Evolutionary conservation across 1,139 yeast species (phyloP).

Genomic region (Geotrichum reessii): DNA sequence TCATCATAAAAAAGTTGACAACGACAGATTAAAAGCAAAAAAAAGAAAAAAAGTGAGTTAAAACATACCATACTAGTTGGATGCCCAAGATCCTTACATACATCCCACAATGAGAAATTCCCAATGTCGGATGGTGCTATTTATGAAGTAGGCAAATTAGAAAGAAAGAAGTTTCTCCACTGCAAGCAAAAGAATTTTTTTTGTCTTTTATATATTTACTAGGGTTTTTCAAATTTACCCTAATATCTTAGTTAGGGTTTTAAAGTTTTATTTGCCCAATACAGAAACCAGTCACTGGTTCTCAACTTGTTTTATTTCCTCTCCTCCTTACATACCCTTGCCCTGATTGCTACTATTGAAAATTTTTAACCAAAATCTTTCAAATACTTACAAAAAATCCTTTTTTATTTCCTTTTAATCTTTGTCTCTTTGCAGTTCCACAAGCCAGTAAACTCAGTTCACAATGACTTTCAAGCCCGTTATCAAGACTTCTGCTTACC

Average conservation of each 20-base stretch:
- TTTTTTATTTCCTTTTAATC: slow-evolving; percentile 5
- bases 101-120: not conserved
- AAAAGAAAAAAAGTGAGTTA: not conserved
- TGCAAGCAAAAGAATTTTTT: not conserved
- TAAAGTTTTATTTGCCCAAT: not conserved
- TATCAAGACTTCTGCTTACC: slow-evolving; percentile 85
- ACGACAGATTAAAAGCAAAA: not conserved
- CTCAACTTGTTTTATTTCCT: not conserved
- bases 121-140: not conserved
- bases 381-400: not conserved
- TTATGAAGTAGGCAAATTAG: not conserved
- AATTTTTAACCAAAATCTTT: not conserved
- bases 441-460: slow-evolving; percentile 2
- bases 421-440: slow-evolving; percentile 14
- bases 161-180: not conserved
- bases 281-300: not conserved
- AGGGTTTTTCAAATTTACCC: slow-evolving; percentile 6
- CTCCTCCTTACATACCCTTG: slow-evolving; percentile 12
- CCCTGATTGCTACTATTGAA: not conserved
- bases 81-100: not conserved
- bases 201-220: not conserved
- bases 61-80: not conserved
- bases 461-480: slow-evolving; percentile 70
- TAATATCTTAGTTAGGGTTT: not conserved
- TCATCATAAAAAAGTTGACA: slow-evolving; percentile 31